A percentile compares a stretch with the other conserved stretches of the same genome.
Evolutionary conservation across 2,329 filamentous ascomycete genomes (phyloP).

Genomic region (Ustulina deusta): DNA sequence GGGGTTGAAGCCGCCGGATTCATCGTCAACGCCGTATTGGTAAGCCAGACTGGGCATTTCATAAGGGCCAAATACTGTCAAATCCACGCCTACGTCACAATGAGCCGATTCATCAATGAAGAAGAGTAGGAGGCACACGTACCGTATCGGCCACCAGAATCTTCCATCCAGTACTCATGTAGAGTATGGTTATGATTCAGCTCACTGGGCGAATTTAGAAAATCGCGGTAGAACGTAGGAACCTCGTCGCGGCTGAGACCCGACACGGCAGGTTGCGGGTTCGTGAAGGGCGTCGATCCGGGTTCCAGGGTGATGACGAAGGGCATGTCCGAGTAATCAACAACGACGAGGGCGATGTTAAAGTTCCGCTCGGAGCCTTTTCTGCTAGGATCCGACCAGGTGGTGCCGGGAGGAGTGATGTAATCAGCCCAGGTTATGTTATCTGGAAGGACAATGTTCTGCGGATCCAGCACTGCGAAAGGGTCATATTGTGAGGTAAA

Average conservation of each 20-base stretch:
- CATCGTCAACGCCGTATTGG: conserved; percentile 63
- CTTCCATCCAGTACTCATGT: conserved; percentile 70
- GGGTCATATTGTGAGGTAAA: conserved; percentile 51
- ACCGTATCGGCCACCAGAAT: conserved; percentile 61
- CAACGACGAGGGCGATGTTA: conserved; percentile 65
- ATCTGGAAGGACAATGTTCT: conserved; percentile 65
- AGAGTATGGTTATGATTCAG: conserved; percentile 65
- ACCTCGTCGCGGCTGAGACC: conserved; percentile 60
- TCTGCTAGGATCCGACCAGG: conserved; percentile 59
- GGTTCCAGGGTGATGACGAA: conserved; percentile 62
- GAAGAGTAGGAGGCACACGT: neutral
- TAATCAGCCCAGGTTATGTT: conserved; percentile 67
- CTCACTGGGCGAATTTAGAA: conserved; percentile 62
- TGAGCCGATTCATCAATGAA: conserved; percentile 4
- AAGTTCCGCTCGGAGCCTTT: conserved; percentile 64
- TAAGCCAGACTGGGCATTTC: conserved; percentile 60
- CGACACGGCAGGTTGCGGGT: conserved; percentile 59
- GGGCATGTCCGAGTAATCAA: conserved; percentile 63
- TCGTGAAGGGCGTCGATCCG: conserved; percentile 63
- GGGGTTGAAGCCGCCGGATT: conserved; percentile 57
- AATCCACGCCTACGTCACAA: conserved; percentile 58
- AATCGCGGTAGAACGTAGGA: conserved; percentile 62
- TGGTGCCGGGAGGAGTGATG: conserved; percentile 59
- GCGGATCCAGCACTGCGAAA: conserved; percentile 63
- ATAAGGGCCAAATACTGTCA: conserved; percentile 66